A percentile compares a stretch with the other conserved stretches of the same genome.
Conservation (phyloP, 2,329 filamentous ascomycete species). For the Triangularia setosa region DNA sequence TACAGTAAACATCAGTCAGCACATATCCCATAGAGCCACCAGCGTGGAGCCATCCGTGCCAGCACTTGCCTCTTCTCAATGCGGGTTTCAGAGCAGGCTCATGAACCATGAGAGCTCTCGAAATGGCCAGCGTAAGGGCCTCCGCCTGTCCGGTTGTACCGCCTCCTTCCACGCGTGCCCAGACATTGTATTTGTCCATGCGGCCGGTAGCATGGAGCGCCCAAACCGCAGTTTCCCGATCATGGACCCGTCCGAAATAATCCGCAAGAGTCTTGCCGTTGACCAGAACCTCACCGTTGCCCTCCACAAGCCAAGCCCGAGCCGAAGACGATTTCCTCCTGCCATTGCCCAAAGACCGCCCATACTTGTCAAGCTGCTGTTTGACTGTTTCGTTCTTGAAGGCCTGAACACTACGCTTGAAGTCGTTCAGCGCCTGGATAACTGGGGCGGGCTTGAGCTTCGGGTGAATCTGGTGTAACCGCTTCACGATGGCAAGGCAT, state of each 20-base stretch:
- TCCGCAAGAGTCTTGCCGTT: constrained; percentile 84
- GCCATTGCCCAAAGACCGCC: constrained; percentile 75
- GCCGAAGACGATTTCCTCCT: constrained; percentile 85
- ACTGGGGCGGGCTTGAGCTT: constrained; percentile 70
- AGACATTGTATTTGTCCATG: constrained; percentile 96
- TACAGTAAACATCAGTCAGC: constrained; percentile 49
- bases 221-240: constrained; percentile 93
- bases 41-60: constrained; percentile 6
- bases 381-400: constrained; percentile 60
- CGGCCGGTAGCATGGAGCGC: constrained; percentile 76
- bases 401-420: constrained; percentile 72
- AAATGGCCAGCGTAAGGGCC: constrained; percentile 84
- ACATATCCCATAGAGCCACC: constrained; percentile 20
- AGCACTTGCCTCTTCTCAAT: constrained; percentile 74
- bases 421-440: constrained; percentile 58
- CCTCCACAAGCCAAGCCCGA: constrained; percentile 84
- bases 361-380: constrained; percentile 68
- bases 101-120: constrained; percentile 82
- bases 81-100: constrained; percentile 88
- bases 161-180: constrained; percentile 78
- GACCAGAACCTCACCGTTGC: constrained; percentile 81
- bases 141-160: constrained; percentile 95
- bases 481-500: constrained; percentile 70
- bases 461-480: constrained; percentile 82
- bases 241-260: constrained; percentile 82